Evolutionary conservation across 805 yeast genomes (phyloP).

Genomic region (Wickerhamomyces ciferrii): DNA sequence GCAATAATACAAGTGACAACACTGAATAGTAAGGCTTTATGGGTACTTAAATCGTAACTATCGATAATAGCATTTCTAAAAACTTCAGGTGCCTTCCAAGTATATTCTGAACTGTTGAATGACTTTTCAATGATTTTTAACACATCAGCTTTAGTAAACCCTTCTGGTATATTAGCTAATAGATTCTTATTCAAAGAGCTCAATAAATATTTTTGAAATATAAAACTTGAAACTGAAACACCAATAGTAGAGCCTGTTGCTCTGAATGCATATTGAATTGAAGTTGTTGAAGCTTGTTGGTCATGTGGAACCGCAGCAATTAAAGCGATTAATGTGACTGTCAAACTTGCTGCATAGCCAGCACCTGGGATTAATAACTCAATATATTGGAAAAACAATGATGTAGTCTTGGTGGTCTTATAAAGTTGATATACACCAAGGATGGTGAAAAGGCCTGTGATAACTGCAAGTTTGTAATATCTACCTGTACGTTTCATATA

Average conservation of each 20-base stretch:
- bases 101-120: slow-evolving; percentile 45
- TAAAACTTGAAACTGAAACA: slow-evolving; percentile 62
- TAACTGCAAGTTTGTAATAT: slow-evolving; percentile 44
- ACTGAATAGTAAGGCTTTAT: slow-evolving; percentile 43
- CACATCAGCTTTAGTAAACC: slow-evolving; percentile 13
- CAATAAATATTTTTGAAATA: slow-evolving; percentile 48
- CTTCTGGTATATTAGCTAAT: slow-evolving; percentile 9
- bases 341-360: slow-evolving; percentile 62
- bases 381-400: slow-evolving; percentile 34
- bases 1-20: slow-evolving; percentile 36
- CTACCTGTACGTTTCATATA: slow-evolving; percentile 65
- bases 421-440: slow-evolving; percentile 40
- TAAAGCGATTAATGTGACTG: slow-evolving; percentile 68
- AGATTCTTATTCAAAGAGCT: slow-evolving; percentile 21
- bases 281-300: slow-evolving; percentile 80
- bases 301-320: slow-evolving; percentile 68
- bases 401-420: slow-evolving; percentile 15
- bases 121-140: slow-evolving; percentile 34
- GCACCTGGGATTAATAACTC: slow-evolving; percentile 52
- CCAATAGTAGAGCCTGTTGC: slow-evolving; percentile 86
- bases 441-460: slow-evolving; percentile 36
- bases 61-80: slow-evolving; percentile 34
- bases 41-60: slow-evolving; percentile 45
- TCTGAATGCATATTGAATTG: slow-evolving; percentile 84
- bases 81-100: slow-evolving; percentile 38